A percentile compares a stretch with the other conserved stretches of the same genome.
phyloP scores from a whole-genome alignment of 2,329 filamentous ascomycete genomes.

The Aspergillus pseudoterreus region DNA sequence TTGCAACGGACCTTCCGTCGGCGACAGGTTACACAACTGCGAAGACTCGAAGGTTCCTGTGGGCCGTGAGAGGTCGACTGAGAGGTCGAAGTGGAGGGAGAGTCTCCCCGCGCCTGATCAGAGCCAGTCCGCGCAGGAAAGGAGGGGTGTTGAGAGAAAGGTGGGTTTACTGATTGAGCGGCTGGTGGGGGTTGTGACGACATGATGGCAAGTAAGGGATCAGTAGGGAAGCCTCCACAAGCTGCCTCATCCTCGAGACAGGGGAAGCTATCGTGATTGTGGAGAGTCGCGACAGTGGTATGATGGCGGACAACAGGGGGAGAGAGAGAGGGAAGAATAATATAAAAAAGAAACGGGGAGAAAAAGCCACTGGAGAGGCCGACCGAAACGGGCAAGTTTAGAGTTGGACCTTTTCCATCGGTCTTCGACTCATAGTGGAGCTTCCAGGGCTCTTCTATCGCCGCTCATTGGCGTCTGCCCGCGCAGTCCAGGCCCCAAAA shows the following conservation, averaged over 20 bases:
- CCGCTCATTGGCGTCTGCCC: neutral
- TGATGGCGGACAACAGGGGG: neutral
- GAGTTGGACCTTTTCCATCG: conserved; percentile 3
- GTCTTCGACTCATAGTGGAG: conserved; percentile 19
- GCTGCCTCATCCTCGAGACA: conserved; percentile 10
- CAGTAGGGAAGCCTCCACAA: conserved; percentile 1
- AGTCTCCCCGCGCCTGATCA: conserved; percentile 4
- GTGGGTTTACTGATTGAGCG: conserved; percentile 4
- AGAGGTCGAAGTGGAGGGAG: conserved; percentile 1
- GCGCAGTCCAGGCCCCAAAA: conserved; percentile 7
- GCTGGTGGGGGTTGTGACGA: conserved; percentile 13
- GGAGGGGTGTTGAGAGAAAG: neutral
- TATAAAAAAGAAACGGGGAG: neutral
- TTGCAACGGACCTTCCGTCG: conserved; percentile 48
- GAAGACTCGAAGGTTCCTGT: conserved; percentile 28
- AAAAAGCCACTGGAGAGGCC: too few relatives aligned
- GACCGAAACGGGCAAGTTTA: neutral
- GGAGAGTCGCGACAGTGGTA: too few relatives aligned
- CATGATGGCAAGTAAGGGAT: conserved; percentile 11
- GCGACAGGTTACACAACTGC: conserved; percentile 47
- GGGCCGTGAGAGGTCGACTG: conserved; percentile 4
- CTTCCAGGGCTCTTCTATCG: neutral
- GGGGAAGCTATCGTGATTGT: neutral
- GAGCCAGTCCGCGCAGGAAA: conserved; percentile 1
- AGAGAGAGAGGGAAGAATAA: neutral